Evolutionary conservation across 2,329 filamentous ascomycete species (phyloP), one percentile per base, ranked within the genome.

Genomic region (Nemania abortiva): DNA sequence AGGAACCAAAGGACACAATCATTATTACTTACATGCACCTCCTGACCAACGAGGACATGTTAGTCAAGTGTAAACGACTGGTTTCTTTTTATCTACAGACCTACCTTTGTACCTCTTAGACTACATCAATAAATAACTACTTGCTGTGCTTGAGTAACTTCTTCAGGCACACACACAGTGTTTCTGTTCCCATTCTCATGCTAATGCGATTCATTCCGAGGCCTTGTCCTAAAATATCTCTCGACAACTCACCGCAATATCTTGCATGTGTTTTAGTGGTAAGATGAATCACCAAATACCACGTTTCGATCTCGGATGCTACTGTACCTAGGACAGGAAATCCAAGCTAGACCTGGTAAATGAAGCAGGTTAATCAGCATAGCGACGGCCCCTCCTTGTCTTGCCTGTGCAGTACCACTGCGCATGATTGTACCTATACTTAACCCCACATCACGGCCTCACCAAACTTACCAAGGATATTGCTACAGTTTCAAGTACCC

Each of bases 241-340:
- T 59, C 52, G 39, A 49, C 53, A 58, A 65, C 63, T 69, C 67
- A 69, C 63, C 63, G 63, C 58, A 69, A 66, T 39, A 56, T 59
- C 53, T 50, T 49, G 34, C 63, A 18, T 49, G 49, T 31, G 13
- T 11, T 37, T n/a, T 20, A 24, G 6, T 50, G 49, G 56, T 42
- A 27, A 61, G 63, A 66, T 50, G 52, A 55, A 61, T 66, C 56
- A 66, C 63, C 31, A 58, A 47, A 65, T 55, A 52, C 42, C 49
- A 66, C 67, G 59, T 63, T 53, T 52, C 54, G 39, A 50, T 54
- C 45, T 56, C 20, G 42, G 39, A 55, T 69, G 55, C 66, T 31
- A 52, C 49, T 27, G 24, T 24, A 29, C 24, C 18, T 42, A 50
- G 49, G 34, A 54, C 27, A 50, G 49, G 34, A 54, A 45, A 54